phyloP scores from a whole-genome alignment of 495 filamentous ascomycete genomes.

The Podospora comata region DNA sequence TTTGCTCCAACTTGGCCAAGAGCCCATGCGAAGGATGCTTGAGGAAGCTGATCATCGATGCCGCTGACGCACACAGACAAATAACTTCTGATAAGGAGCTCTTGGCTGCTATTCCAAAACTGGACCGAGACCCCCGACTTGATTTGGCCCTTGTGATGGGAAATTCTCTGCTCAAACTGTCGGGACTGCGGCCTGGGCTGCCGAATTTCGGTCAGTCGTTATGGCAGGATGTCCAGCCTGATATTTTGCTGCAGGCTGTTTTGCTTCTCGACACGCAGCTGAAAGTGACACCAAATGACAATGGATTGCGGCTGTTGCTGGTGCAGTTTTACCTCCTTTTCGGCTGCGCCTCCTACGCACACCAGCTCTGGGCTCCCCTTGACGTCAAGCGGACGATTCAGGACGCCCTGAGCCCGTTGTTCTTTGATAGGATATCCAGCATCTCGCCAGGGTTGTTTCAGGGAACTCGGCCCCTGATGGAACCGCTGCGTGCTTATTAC shows the following conservation, averaged over 20 bases:
- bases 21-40: slow-evolving; percentile 36
- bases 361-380: slow-evolving; percentile 43
- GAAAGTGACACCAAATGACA: slow-evolving; percentile 35
- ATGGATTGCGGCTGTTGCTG: slow-evolving; percentile 43
- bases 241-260: slow-evolving; percentile 44
- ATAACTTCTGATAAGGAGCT: slow-evolving; percentile 30
- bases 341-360: slow-evolving; percentile 42
- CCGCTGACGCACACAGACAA: slow-evolving; percentile 31
- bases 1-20: slow-evolving; percentile 25
- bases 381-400: slow-evolving; percentile 50
- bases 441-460: slow-evolving; percentile 47
- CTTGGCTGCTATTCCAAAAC: slow-evolving; percentile 23
- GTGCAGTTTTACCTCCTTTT: slow-evolving; percentile 46
- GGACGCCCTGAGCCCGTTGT: slow-evolving; percentile 46
- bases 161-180: slow-evolving; percentile 47
- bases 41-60: slow-evolving; percentile 29
- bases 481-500: slow-evolving; percentile 40
- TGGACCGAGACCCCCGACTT: slow-evolving; percentile 42
- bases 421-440: slow-evolving; percentile 51
- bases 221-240: slow-evolving; percentile 31
- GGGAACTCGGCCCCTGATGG: slow-evolving; percentile 29
- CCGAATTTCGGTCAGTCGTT: slow-evolving; percentile 24
- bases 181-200: slow-evolving; percentile 26
- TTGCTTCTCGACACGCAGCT: slow-evolving; percentile 45
- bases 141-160: slow-evolving; percentile 45